Evolutionary conservation across 2,329 filamentous ascomycete species (phyloP), one percentile per base, ranked within the genome.

Genomic region (Diaporthe aspalathi): DNA sequence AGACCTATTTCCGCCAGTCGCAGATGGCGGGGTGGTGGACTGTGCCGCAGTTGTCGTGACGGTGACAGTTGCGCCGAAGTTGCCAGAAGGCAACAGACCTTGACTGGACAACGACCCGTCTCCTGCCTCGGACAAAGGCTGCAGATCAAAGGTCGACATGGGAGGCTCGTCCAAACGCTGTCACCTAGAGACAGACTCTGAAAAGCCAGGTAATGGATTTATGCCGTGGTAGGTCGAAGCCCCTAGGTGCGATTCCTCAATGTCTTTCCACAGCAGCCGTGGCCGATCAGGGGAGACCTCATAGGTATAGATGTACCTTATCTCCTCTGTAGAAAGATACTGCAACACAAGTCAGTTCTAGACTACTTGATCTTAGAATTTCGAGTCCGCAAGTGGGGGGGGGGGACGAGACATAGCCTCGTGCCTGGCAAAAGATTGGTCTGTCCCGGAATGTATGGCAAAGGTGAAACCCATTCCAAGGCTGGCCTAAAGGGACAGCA

Each of bases 81-180:
- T 43, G 12, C 20, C 22, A 35, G 60, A 47, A 11, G 70, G 53
- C 35, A 60, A 16, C 53, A 52, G 49, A 24, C 43, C 32, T 67
- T 49, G 62, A 16, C 43, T 24, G 27, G 32, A 27, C 17, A 16
- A 27, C 32, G 24, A 40, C 20, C 62, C 60, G 27, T 62, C 53
- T 53, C 50, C 32, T 32, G 43, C 24, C 22, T 40, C 49, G 22
- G 70, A 70, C 40, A 29, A 20, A 17, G 43, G 27, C 43, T 32
- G 57, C 14, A 45, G 27, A 53, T 60, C 35, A n/a, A 40, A 32
- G n/a, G 32, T 63, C 67, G 67, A 68, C 53, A 50, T 50, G 43
- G 45, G 67, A 52, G 43, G 66, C 47, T 45, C 20, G 57, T 56
- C 38, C 22, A 49, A 22, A 29, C 45, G 40, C 40, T 40, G 43